Evolutionary conservation across 2,329 filamentous ascomycete species (phyloP).

Genomic region (Beauveria sp.): DNA sequence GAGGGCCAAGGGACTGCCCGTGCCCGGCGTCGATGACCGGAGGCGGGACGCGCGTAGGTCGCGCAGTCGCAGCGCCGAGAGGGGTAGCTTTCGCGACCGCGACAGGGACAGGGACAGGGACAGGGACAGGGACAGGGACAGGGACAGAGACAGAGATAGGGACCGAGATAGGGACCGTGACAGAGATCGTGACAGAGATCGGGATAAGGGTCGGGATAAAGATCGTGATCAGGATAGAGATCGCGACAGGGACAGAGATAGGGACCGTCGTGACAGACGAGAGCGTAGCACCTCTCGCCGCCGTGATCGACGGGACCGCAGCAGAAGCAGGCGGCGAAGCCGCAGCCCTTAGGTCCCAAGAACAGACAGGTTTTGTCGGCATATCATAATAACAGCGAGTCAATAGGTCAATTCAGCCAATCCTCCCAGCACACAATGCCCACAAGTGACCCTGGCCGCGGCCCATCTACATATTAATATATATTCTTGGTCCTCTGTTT

Average conservation of each 20-base stretch:
- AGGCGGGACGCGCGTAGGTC: conserved; percentile 32
- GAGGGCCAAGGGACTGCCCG: conserved; percentile 48
- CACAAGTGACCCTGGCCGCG: too few relatives aligned
- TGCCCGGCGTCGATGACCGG: conserved; percentile 50
- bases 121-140: conserved; percentile 20
- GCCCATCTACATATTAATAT: too few relatives aligned
- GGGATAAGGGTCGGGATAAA: conserved; percentile 23
- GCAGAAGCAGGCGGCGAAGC: conserved; percentile 33
- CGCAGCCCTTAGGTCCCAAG: conserved; percentile 22
- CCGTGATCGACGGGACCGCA: conserved; percentile 29
- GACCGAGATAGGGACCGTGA: conserved; percentile 33
- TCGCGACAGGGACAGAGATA: conserved; percentile 14
- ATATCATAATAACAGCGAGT: background rate
- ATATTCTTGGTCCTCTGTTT: too few relatives aligned
- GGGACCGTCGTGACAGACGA: conserved; percentile 17
- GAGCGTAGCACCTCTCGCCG: conserved; percentile 28
- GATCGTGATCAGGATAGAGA: conserved; percentile 22
- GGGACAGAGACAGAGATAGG: conserved; percentile 12
- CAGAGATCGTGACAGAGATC: conserved; percentile 27
- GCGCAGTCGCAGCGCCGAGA: conserved; percentile 23
- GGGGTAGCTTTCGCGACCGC: conserved; percentile 21
- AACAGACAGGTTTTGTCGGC: background rate
- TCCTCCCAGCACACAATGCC: too few relatives aligned
- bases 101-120: conserved; percentile 23
- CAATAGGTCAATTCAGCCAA: background rate